Base-by-base conservation (phyloP, 2,329 filamentous ascomycete species). In the Phoma herbarum region DNA sequence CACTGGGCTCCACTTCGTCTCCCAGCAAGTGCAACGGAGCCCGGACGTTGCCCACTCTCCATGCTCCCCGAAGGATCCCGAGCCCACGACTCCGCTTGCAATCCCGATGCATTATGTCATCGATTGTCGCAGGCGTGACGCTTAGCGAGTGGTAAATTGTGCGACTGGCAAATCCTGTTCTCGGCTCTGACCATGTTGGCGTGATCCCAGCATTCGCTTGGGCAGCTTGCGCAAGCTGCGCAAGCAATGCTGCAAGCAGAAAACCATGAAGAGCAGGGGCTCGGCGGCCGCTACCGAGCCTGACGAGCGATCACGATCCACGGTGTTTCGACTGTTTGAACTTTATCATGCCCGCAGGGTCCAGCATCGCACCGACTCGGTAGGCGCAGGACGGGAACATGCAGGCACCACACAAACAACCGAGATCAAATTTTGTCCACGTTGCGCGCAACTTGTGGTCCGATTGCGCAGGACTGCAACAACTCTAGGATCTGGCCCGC, bases 141-240 rank as follows among this genome's bases (percentile, higher is more conserved):
- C 41, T 52, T 59, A 50, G 54, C 51, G 43, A 61, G 50, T 49
- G 48, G 47, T 57, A 31, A 52, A 56, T 65, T 57, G 63, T 63
- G 52, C 52, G 48, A 62, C 59, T 31, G 44, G 29, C 44, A 54
- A 50, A 47, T 50, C 26, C 44, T 37, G 46, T 70, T 70, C 41
- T 53, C 20, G 22, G 35, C 52, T 59, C 59, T 70, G 66, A 60
- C 75, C 63, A 67, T 58, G 59, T 59, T 57, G 63, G 60, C 59
- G 57, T 69, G 66, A 64, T 54, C 26, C 53, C 20, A 41, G 22
- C n/a, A 14, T 43, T 52, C 50, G 44, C 50, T 33, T 31, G n/a
- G 8, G 31, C 23, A 37, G 37, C 4, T n/a, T 18, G 31, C 31
- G 31, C 31, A 35, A 35, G 31, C 31, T 14, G 31, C 16, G 31